These are phyloP conservation scores for Thalassiosira mediterranea DNA, from an alignment of 352 stramenopile species.

Conservation along the genomic window DNA sequence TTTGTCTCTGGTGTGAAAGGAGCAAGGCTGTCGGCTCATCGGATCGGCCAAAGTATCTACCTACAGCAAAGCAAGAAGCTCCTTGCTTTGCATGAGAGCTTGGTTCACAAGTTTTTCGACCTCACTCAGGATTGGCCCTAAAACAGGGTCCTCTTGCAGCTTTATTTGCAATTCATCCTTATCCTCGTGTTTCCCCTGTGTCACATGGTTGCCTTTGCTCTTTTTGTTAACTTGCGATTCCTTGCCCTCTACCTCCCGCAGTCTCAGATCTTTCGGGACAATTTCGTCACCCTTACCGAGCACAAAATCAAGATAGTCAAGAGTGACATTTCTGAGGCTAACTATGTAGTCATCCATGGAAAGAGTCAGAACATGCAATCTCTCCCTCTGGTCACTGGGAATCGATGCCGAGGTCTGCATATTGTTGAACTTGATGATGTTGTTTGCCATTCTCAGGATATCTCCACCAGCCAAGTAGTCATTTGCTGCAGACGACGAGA, in stretches of 20 bases:
- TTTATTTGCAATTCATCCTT: slow-evolving; percentile 18
- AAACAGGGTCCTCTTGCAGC: slow-evolving; percentile 14
- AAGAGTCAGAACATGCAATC: slow-evolving; percentile 37
- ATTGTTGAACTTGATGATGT: slow-evolving; percentile 48
- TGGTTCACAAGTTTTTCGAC: slow-evolving; percentile 36
- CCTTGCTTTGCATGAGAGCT: slow-evolving; percentile 5
- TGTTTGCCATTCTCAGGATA: slow-evolving; percentile 45
- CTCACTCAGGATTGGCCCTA: slow-evolving; percentile 37
- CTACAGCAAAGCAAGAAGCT: no score
- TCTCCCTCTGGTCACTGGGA: slow-evolving; percentile 2
- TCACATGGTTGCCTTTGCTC: slow-evolving; percentile 21
- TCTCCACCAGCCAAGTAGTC: slow-evolving; percentile 37
- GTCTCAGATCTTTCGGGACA: slow-evolving; percentile 22
- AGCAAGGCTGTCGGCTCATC: no score
- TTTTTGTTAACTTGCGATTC: background rate
- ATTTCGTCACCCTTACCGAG: slow-evolving; percentile 25
- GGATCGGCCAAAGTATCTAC: no score
- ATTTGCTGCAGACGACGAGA: slow-evolving; percentile 30
- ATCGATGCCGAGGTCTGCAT: slow-evolving; percentile 4
- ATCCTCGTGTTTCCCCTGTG: slow-evolving; percentile 21
- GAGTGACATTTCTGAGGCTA: slow-evolving; percentile 25
- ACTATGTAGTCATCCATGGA: slow-evolving; percentile 46
- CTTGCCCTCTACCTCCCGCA: slow-evolving; percentile 1
- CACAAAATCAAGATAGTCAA: slow-evolving; percentile 49
- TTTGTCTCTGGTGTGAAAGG: no score